Percentiles rank a stretch among this genome's conserved stretches.
Conservation (phyloP, 2,329 filamentous ascomycete species). For the Calonectria pteridis region DNA sequence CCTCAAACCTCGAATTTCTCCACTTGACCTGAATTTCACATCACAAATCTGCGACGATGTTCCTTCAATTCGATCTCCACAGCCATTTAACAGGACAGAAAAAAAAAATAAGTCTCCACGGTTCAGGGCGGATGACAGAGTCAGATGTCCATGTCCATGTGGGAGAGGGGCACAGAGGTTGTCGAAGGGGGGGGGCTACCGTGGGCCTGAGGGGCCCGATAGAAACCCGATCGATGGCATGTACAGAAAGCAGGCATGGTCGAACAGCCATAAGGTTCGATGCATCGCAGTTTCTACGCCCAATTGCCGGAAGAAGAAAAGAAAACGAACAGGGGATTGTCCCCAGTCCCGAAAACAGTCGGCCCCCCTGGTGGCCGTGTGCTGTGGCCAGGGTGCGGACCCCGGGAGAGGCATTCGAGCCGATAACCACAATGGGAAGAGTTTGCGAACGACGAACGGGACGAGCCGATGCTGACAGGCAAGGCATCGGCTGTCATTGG, state of each 20-base stretch:
- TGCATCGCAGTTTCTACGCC: conserved; percentile 23
- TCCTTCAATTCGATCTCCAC: conserved; percentile 6
- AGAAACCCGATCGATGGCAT: conserved; percentile 20
- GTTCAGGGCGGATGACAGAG: conserved; percentile 12
- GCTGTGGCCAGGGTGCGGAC: conserved; percentile 28
- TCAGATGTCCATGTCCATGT: conserved; percentile 16
- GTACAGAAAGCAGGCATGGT: conserved; percentile 17
- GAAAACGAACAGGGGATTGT: conserved; percentile 28
- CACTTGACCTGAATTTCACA: conserved; percentile 23
- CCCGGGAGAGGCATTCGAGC: conserved; percentile 27
- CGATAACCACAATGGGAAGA: conserved; percentile 32
- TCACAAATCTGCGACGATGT: conserved; percentile 12
- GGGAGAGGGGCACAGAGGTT: conserved; percentile 12
- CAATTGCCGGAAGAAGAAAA: conserved; percentile 26
- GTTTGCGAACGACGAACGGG: conserved; percentile 43
- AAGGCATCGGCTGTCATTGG: conserved; percentile 28
- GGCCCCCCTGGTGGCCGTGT: conserved; percentile 24
- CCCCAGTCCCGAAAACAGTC: conserved; percentile 35
- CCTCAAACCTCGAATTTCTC: conserved; percentile 19
- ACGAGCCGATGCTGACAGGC: conserved; percentile 43
- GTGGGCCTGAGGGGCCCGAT: conserved; percentile 16
- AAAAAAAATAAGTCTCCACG: neutral
- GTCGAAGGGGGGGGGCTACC: conserved; percentile 11
- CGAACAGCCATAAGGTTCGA: conserved; percentile 2
- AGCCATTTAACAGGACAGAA: neutral